Conservation (phyloP, 164 flowering plant species). For the Paratinospora sagittata region DNA sequence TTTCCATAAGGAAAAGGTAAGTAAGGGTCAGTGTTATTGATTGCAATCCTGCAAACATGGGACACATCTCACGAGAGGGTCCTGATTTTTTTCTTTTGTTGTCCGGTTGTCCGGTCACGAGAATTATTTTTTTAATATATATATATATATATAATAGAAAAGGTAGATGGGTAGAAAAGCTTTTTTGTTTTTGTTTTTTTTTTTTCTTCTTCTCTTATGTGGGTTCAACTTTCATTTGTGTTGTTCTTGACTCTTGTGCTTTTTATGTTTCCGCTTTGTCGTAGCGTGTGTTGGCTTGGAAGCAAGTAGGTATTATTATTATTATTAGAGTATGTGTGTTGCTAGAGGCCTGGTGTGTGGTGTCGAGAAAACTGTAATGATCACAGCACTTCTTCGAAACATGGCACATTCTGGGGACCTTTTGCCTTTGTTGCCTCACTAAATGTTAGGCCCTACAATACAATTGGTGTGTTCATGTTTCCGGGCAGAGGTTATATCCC, state of each 20-base stretch:
- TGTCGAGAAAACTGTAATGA: neutral
- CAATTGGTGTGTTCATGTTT: neutral
- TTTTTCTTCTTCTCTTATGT: neutral
- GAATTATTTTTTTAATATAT: too few species aligned
- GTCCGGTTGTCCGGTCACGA: slow-evolving; percentile 2
- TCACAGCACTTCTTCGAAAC: neutral
- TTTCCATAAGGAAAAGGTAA: neutral
- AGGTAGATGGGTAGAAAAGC: too few species aligned
- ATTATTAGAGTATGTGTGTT: too few species aligned
- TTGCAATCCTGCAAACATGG: slow-evolving; percentile 33
- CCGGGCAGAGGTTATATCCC: too few species aligned
- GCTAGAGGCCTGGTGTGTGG: neutral
- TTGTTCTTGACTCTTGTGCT: slow-evolving; percentile 13
- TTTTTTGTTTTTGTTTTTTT: neutral
- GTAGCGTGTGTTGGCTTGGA: neutral
- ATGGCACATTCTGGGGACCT: neutral
- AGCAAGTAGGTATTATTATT: slow-evolving; percentile 1
- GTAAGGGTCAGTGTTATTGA: slow-evolving; percentile 12
- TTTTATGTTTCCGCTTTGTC: neutral
- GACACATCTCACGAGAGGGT: slow-evolving; percentile 33
- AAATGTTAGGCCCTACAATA: neutral
- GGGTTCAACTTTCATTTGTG: too few species aligned
- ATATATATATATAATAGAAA: too few species aligned
- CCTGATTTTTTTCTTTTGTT: slow-evolving; percentile 10
- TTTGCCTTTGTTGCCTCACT: too few species aligned